Base-by-base conservation (phyloP, 106 monocot genomes). In the Acorus calamus region DNA sequence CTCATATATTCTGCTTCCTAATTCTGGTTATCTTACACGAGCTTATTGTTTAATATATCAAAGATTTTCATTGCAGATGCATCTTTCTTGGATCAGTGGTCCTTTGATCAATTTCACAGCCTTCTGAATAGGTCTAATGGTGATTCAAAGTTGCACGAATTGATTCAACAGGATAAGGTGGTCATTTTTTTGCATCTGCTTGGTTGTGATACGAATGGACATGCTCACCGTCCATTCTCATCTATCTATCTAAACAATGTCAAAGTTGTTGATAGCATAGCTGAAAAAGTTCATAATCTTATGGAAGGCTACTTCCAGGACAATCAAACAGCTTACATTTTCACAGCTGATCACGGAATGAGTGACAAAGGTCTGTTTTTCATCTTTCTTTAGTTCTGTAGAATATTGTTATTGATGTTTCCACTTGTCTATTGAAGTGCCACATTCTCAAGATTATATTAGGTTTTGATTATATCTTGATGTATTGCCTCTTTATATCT, bases 261-360 rank as follows among this genome's bases (percentile, higher is more conserved):
- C 7, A 89, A 82, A 66, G 83, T 94, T 60, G 94, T 89, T 62
- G 94, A 94, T 84, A 70, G 67, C 50, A 89, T 93, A 67, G 86
- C 93, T 61, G 70, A 83, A 73, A 84, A 77, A 51, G 81, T 89
- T 42, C 81, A 89, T 64, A 81, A 79, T 71, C 73, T 94, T 41
- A 60, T 94, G 66, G 93, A 89, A 76, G 75, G 66, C 73, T 94
- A 94, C 68, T 94, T 74, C 83, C 77, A 77, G 42, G 93, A 94
- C 76, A 86, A 63, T 53, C 68, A 66, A 58, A 94, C 93, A 41
- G 68, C 89, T 68, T 94, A 94, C 70, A 72, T 94, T 63, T 94
- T 94, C 62, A 94, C 93, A 49, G 93, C 93, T 47, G 93, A 94
- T 68, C 93, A 94, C 79, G 93, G 93, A 74, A 94, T 94, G 89